phyloP scores from a whole-genome alignment of 1,284 basidiomycete species.

The Ustanciosporium gigantosporum region DNA sequence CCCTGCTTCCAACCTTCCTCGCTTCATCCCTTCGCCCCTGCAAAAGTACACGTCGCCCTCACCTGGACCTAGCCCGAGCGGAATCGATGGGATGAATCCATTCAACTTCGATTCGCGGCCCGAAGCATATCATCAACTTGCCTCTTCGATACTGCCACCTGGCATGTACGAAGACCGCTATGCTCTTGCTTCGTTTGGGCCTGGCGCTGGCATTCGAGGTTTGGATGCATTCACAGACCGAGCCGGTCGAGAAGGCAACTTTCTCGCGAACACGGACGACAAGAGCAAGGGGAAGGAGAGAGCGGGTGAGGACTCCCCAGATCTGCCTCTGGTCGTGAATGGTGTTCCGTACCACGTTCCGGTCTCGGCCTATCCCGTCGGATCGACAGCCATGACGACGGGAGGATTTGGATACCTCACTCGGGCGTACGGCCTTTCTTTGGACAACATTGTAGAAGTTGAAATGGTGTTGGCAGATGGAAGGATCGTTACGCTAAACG shows the following conservation, averaged over 20 bases:
- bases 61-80: slow-evolving; percentile 6
- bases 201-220: slow-evolving; percentile 41
- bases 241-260: slow-evolving; percentile 41
- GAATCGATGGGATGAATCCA: slow-evolving; percentile 4
- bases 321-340: slow-evolving; percentile 23
- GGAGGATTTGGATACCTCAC: slow-evolving; percentile 88
- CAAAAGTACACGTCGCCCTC: not conserved
- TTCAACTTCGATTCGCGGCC: slow-evolving; percentile 23
- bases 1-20: slow-evolving; percentile 11
- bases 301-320: slow-evolving; percentile 4
- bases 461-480: slow-evolving; percentile 58
- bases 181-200: slow-evolving; percentile 42
- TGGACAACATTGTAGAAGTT: slow-evolving; percentile 51
- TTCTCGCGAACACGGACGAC: slow-evolving; percentile 10
- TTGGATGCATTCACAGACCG: slow-evolving; percentile 46
- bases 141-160: slow-evolving; percentile 30
- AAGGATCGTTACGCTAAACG: slow-evolving; percentile 42
- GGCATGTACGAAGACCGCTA: slow-evolving; percentile 44
- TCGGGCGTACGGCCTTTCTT: slow-evolving; percentile 72
- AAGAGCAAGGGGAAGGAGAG: slow-evolving; percentile 28
- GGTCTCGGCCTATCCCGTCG: slow-evolving; percentile 66
- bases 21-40: slow-evolving; percentile 33
- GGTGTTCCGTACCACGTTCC: slow-evolving; percentile 53
- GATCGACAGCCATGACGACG: slow-evolving; percentile 78
- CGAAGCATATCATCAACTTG: slow-evolving; percentile 4